Percentiles rank a stretch among this genome's conserved stretches.
phyloP scores from a whole-genome alignment of 768 basidiomycete species.

The Pholiota molesta region DNA sequence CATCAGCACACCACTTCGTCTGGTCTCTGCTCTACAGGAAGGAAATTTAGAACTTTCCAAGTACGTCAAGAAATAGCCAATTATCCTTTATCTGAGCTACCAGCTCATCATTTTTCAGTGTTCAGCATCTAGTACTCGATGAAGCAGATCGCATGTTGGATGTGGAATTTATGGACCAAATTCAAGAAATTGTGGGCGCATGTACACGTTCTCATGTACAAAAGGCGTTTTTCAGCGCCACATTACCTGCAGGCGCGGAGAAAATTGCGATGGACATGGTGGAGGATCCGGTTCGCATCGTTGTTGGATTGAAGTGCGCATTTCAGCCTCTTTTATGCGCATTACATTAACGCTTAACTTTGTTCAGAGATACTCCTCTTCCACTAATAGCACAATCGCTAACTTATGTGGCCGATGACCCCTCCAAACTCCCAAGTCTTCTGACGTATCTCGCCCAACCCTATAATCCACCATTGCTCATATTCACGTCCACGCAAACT shows the following conservation, averaged over 20 bases:
- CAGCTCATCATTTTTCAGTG: slow-evolving; percentile 46
- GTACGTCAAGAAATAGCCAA: slow-evolving; percentile 44
- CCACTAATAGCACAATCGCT: slow-evolving; percentile 89
- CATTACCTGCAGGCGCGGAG: slow-evolving; percentile 87
- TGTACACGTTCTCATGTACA: slow-evolving; percentile 73
- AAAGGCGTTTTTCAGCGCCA: slow-evolving; percentile 94
- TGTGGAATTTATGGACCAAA: slow-evolving; percentile 83
- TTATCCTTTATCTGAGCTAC: not conserved
- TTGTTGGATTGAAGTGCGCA: slow-evolving; percentile 93
- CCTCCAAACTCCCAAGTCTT: slow-evolving; percentile 92
- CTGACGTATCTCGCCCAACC: slow-evolving; percentile 78
- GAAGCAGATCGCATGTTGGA: slow-evolving; percentile 94
- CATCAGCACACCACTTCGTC: slow-evolving; percentile 88
- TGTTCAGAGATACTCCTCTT: slow-evolving; percentile 85
- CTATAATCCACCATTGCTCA: slow-evolving; percentile 87
- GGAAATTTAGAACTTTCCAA: slow-evolving; percentile 69
- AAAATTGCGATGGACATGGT: slow-evolving; percentile 87
- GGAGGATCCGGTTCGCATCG: slow-evolving; percentile 83
- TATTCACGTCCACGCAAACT: slow-evolving; percentile 91
- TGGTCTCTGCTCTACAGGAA: slow-evolving; percentile 79
- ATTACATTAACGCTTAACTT: not conserved
- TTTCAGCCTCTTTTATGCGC: not conserved
- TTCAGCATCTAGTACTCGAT: slow-evolving; percentile 84
- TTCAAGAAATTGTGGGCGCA: slow-evolving; percentile 82
- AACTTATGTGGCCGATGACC: slow-evolving; percentile 90